These are phyloP conservation scores for Beauveria asiatica DNA, from an alignment of 2,329 filamentous ascomycete species.

Conservation along the genomic window DNA sequence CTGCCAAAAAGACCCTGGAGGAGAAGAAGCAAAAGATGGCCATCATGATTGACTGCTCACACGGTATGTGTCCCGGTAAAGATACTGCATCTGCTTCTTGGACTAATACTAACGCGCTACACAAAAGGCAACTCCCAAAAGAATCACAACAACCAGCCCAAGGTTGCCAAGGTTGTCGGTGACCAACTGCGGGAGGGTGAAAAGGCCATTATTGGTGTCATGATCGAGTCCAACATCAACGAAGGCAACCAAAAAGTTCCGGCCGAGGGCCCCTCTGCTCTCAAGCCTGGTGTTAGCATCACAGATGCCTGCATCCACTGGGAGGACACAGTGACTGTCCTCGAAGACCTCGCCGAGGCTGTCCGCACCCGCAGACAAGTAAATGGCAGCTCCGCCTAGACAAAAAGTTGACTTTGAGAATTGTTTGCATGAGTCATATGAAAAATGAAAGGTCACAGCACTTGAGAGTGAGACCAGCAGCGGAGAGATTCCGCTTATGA, in stretches of 20 bases:
- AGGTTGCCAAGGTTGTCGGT: slow-evolving; percentile 72
- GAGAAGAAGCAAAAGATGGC: slow-evolving; percentile 81
- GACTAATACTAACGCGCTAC: background rate
- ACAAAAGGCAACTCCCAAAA: slow-evolving; percentile 83
- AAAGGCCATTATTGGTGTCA: slow-evolving; percentile 84
- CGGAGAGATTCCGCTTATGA: background rate
- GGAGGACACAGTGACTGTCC: slow-evolving; percentile 72
- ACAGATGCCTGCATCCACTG: slow-evolving; percentile 95
- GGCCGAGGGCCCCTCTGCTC: slow-evolving; percentile 63
- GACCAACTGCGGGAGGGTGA: slow-evolving; percentile 86
- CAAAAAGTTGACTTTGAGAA: background rate
- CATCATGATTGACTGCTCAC: slow-evolving; percentile 98
- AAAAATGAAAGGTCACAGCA: background rate
- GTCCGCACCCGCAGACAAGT: slow-evolving; percentile 64
- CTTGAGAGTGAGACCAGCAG: background rate
- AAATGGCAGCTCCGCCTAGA: slow-evolving; percentile 25
- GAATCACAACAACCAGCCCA: slow-evolving; percentile 94
- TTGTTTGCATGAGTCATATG: background rate
- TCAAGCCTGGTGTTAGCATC: slow-evolving; percentile 88
- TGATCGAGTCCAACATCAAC: slow-evolving; percentile 98
- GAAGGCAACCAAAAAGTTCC: slow-evolving; percentile 87
- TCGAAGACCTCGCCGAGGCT: slow-evolving; percentile 79
- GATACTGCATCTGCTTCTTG: background rate
- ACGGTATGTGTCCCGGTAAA: slow-evolving; percentile 49
- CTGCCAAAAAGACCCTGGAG: slow-evolving; percentile 65